Evolutionary conservation across 257 asterid genomes (phyloP).

Genomic region (Jaltomata sinuosa): DNA sequence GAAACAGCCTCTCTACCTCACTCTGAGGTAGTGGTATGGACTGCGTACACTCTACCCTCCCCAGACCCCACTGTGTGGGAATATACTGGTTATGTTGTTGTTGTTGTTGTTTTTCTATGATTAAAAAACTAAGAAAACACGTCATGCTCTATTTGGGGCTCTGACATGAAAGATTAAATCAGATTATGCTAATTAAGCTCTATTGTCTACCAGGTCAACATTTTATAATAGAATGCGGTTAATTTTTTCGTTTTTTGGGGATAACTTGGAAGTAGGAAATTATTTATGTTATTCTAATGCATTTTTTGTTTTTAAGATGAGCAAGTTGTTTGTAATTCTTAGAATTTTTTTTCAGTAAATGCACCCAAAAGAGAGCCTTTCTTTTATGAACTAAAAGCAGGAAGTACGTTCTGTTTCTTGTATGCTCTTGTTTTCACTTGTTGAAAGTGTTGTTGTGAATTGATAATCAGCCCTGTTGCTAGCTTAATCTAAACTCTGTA

Average conservation of each 20-base stretch:
- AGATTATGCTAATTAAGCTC: neutral
- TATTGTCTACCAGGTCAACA: neutral
- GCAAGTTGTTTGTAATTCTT: neutral
- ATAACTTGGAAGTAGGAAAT: neutral
- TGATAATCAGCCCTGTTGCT: neutral
- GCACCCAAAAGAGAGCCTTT: neutral
- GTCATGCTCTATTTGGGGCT: neutral
- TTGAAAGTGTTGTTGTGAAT: neutral
- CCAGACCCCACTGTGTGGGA: too few relatives aligned
- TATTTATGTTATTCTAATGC: neutral
- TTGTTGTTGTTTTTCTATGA: neutral
- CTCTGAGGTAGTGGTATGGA: too few relatives aligned
- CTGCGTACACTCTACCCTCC: too few relatives aligned
- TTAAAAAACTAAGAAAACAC: neutral
- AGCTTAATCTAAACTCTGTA: neutral
- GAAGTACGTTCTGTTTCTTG: neutral
- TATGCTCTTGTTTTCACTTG: neutral
- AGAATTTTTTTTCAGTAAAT: neutral
- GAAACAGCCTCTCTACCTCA: too few relatives aligned
- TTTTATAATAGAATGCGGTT: neutral
- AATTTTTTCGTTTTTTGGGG: neutral
- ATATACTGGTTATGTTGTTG: too few relatives aligned
- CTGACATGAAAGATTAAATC: neutral
- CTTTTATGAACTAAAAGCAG: neutral
- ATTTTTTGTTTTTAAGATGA: neutral